phyloP scores from a whole-genome alignment of 257 asterid species.

The Solanum pennellii region DNA sequence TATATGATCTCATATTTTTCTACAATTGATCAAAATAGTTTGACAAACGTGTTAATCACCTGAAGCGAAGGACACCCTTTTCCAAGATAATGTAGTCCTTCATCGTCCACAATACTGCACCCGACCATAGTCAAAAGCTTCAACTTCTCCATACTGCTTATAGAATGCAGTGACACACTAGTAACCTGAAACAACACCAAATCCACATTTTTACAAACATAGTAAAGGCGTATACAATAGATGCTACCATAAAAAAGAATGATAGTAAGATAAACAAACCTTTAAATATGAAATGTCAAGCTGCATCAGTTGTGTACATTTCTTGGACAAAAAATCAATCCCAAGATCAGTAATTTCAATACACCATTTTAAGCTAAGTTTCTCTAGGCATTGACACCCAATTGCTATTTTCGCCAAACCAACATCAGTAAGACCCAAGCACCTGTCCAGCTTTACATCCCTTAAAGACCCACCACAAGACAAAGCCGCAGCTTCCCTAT shows the following conservation, averaged over 20 bases:
- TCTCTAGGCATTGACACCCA: conserved; percentile 37
- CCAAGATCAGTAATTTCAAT: conserved; percentile 53
- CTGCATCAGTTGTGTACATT: conserved; percentile 30
- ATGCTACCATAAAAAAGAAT: neutral
- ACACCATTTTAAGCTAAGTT: conserved; percentile 56
- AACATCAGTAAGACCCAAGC: conserved; percentile 42
- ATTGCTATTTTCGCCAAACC: conserved; percentile 60
- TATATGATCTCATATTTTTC: neutral
- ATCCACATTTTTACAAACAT: neutral
- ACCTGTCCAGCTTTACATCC: conserved; percentile 44
- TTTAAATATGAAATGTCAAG: conserved; percentile 53
- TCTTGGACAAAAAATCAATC: conserved; percentile 39
- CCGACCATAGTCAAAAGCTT: conserved; percentile 53
- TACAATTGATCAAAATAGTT: neutral
- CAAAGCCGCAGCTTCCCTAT: conserved; percentile 55
- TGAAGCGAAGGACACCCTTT: conserved; percentile 56
- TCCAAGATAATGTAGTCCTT: conserved; percentile 43
- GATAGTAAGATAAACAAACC: conserved; percentile 7
- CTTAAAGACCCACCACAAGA: conserved; percentile 28
- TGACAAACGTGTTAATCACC: conserved; percentile 17
- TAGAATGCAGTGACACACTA: conserved; percentile 34
- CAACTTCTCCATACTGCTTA: conserved; percentile 51
- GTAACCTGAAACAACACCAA: conserved; percentile 38
- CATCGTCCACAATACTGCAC: conserved; percentile 44
- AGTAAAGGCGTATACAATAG: neutral